Conservation (phyloP, 2,329 filamentous ascomycete species). For the Cladosporium austrohemisphaericum region DNA sequence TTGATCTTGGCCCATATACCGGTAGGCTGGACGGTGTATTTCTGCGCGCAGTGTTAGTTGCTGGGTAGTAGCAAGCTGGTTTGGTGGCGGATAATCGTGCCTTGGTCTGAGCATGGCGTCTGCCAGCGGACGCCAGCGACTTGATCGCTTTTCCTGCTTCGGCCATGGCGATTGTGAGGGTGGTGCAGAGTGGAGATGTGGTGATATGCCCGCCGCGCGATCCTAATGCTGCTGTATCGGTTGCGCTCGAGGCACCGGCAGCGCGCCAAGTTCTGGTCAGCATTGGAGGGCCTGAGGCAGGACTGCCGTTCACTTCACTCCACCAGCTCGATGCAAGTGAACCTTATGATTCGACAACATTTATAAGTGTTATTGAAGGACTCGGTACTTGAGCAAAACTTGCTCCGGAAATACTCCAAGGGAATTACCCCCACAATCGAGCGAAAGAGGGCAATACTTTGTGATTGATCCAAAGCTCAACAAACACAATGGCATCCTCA, state of each 20-base stretch:
- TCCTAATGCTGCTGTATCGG: conserved; percentile 13
- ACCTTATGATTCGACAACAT: background rate
- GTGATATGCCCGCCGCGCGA: conserved; percentile 7
- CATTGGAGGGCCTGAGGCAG: conserved; percentile 5
- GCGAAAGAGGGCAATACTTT: too few species aligned
- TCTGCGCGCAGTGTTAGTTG: conserved; percentile 52
- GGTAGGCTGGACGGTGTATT: conserved; percentile 89
- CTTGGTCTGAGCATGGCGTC: conserved; percentile 10
- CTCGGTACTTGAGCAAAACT: too few species aligned
- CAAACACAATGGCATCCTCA: background rate
- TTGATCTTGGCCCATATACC: conserved; percentile 87
- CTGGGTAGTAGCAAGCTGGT: background rate
- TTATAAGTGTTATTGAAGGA: too few species aligned
- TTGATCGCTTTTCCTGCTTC: conserved; percentile 13
- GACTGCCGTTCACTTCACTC: background rate
- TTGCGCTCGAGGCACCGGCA: conserved; percentile 7
- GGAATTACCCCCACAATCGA: background rate
- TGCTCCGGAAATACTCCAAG: too few species aligned
- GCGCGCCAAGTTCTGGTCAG: conserved; percentile 10
- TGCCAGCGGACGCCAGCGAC: conserved; percentile 8
- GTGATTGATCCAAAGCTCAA: background rate
- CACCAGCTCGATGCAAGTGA: background rate
- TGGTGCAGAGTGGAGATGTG: conserved; percentile 10
- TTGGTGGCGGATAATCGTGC: background rate
- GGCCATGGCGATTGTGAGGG: conserved; percentile 10